Base-by-base conservation (phyloP, 164 flowering plant species). In the Annona cherimola region DNA sequence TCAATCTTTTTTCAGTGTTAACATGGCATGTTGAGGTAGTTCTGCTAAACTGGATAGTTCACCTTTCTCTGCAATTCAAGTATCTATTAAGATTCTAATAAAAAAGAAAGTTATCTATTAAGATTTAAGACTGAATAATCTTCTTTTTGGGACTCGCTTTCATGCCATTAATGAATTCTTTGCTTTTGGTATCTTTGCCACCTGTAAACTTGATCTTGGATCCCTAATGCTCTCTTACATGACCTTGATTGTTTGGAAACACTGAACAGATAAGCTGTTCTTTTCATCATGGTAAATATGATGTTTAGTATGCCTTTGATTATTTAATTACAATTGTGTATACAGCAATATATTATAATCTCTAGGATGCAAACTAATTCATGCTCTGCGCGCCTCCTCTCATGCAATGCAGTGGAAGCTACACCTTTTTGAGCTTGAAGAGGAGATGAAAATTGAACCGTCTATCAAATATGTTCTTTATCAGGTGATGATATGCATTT, bases 381-480 rank as follows among this genome's bases (percentile, higher is more conserved):
- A 50, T 8, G 57, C 9, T 50, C 14, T 50, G 9, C 14, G 0
- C 14, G 57, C 14, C 9, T 54, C 3, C 41, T 54, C 59, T 55
- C 18, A 5, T 59, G 45, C 11, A 45, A 0, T 42, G 19, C 88
- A 94, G 99, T 92, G 99, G 99, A 92, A 94, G 81, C 94, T 92
- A 75, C 97, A 94, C 71, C 75, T 94, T 70, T 89, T 85, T 81
- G 97, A 94, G 86, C 93, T 94, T 35, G 97, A 94, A 81, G 81
- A 82, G 79, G 99, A 92, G 77, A 74, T 89, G 94, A 88, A 94
- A 75, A 86, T 81, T 74, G 86, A 85, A 14, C 91, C 97, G 77
- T 71, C 77, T 42, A 81, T 90, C 65, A 94, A 89, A 81, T 94
- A 89, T 78, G 99, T 89, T 63, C 87, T 94, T 26, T 90, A 94